These are phyloP conservation scores for Microdochium nivale DNA, from an alignment of 2,329 filamentous ascomycete species.

Conservation along the genomic window DNA sequence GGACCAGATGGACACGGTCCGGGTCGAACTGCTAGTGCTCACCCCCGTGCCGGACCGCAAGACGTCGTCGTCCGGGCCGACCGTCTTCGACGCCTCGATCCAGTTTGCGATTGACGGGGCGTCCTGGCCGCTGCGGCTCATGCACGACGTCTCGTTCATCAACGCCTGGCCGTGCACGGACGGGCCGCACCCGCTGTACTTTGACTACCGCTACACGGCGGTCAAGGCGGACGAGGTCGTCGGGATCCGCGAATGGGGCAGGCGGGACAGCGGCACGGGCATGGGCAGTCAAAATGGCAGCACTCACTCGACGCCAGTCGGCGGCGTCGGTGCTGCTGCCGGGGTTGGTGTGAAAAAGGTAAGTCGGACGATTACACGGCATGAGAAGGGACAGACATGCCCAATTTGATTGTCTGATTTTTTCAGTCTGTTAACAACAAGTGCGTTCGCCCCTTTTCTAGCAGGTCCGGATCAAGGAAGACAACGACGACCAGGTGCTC, in stretches of 20 bases:
- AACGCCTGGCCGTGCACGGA: slow-evolving; percentile 55
- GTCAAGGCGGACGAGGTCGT: slow-evolving; percentile 58
- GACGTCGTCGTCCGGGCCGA: slow-evolving; percentile 23
- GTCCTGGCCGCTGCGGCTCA: slow-evolving; percentile 54
- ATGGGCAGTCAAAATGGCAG: slow-evolving; percentile 11
- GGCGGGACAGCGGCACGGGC: slow-evolving; percentile 23
- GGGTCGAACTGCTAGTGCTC: slow-evolving; percentile 60
- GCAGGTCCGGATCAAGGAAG: slow-evolving; percentile 19
- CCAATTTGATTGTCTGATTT: too few species aligned
- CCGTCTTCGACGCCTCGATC: slow-evolving; percentile 50
- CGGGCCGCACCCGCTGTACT: slow-evolving; percentile 62
- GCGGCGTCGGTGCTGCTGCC: neutral
- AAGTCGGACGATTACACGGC: neutral
- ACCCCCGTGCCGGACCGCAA: slow-evolving; percentile 29
- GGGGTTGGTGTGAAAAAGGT: neutral
- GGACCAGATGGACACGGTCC: slow-evolving; percentile 63
- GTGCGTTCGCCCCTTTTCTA: neutral
- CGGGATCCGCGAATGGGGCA: slow-evolving; percentile 57
- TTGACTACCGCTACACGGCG: slow-evolving; percentile 55
- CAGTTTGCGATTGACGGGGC: slow-evolving; percentile 56
- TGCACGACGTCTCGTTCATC: slow-evolving; percentile 58
- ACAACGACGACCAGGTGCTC: slow-evolving; percentile 57
- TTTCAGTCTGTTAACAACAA: too few species aligned
- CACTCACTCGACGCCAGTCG: slow-evolving; percentile 11
- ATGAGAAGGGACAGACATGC: too few species aligned